Base-by-base conservation (phyloP, 331 rosid genomes). In the Quercus tomentella region DNA sequence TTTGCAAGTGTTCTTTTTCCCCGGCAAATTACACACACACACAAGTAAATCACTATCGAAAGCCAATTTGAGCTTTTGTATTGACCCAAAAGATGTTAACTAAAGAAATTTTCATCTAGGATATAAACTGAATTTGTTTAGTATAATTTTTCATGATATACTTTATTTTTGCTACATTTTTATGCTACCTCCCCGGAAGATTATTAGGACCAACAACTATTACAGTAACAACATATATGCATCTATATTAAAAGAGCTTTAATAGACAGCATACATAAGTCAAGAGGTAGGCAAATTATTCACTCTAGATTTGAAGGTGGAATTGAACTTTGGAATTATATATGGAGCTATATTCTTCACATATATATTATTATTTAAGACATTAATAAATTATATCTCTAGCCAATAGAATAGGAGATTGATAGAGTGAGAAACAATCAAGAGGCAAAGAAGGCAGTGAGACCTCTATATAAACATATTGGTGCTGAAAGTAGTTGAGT, bases 261-360 rank as follows among this genome's bases (percentile, higher is more conserved):
- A 57, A 11, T 49, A 49, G 54, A 49, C 54, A 55, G 41, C 75
- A 63, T 16, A 20, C 76, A 77, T 72, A 88, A 85, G 90, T 92
- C 93, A 87, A 89, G 28, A 87, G 79, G 82, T 87, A 80, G 91
- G 90, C 87, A 60, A 60, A 77, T 86, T 74, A 67, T 51, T 85
- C 81, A 79, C 74, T 43, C 65, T 75, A 81, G 65, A 76, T 77
- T 70, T 75, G 77, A 74, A 84, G 17, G 63, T 58, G 58, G 30
- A 30, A 72, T 31, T 31, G 22, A 76, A 84, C 69, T 74, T 33
- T 54, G 66, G 75, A 75, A 26, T n/a, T 31, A 45, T 26, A 31
- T 25, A 10, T 55, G 26, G 26, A 52, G 21, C 37, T 60, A 56
- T 56, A 56, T 56, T 56, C 60, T 20, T 0, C 23, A 49, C 22